phyloP scores from a whole-genome alignment of 1,139 yeast species.

The Lodderomyces pseudojiufengensis region DNA sequence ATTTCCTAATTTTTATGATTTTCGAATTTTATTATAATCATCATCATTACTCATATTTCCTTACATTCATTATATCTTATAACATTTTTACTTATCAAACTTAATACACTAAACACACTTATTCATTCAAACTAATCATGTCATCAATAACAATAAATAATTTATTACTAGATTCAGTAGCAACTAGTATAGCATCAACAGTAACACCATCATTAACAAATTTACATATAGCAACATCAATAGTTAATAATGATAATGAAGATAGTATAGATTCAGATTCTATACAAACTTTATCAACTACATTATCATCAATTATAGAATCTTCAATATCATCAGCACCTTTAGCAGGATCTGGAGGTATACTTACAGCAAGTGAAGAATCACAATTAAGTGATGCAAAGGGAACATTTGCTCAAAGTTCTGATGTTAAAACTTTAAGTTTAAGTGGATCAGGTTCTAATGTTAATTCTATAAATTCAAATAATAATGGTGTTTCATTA shows the following conservation, averaged over 20 bases:
- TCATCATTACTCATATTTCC: not conserved
- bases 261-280: slow-evolving; percentile 4
- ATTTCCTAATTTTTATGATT: no score
- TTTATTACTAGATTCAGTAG: slow-evolving; percentile 5
- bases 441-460: slow-evolving; percentile 2
- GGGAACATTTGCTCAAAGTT: slow-evolving; percentile 11
- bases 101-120: no score
- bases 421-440: slow-evolving; percentile 11
- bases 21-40: not conserved
- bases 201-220: slow-evolving; percentile 13
- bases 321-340: slow-evolving; percentile 1
- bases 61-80: no score
- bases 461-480: not conserved
- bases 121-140: not conserved
- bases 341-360: slow-evolving; percentile 3
- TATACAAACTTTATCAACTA: not conserved
- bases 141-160: slow-evolving; percentile 5
- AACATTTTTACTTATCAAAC: no score
- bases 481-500: not conserved
- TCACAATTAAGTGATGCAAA: slow-evolving; percentile 6
- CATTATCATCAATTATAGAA: not conserved
- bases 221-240: slow-evolving; percentile 8
- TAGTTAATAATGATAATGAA: slow-evolving; percentile 3
- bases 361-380: slow-evolving; percentile 8
- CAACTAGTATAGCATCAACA: slow-evolving; percentile 6